Conservation (phyloP, 192 early-diverging fungal genomes). For the Glomus cerebriforme region DNA sequence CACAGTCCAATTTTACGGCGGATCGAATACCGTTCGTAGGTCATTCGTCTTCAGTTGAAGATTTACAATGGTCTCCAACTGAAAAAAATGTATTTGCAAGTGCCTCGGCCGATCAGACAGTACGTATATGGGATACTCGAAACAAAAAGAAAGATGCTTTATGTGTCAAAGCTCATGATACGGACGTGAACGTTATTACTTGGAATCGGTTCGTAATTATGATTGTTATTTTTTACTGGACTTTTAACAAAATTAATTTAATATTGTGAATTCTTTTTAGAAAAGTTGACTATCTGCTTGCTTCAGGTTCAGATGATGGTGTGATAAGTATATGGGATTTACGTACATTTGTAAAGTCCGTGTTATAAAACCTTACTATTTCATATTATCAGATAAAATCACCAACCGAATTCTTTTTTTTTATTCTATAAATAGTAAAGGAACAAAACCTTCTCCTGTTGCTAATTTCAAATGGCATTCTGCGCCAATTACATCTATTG, state of each 20-base stretch:
- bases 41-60: slow-evolving; percentile 88
- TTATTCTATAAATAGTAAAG: slow-evolving; percentile 26
- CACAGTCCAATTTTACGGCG: slow-evolving; percentile 67
- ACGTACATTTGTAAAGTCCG: slow-evolving; percentile 54
- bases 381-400: slow-evolving; percentile 3
- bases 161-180: slow-evolving; percentile 76
- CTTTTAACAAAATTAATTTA: neutral
- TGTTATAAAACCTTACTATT: neutral
- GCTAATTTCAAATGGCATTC: slow-evolving; percentile 96
- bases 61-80: slow-evolving; percentile 95
- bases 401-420: neutral
- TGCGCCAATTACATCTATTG: slow-evolving; percentile 90
- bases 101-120: slow-evolving; percentile 86
- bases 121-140: slow-evolving; percentile 94
- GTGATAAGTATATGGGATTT: slow-evolving; percentile 97
- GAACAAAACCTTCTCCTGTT: slow-evolving; percentile 64
- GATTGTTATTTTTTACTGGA: neutral
- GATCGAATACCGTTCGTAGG: slow-evolving; percentile 78
- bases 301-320: slow-evolving; percentile 91
- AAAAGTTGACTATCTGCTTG: slow-evolving; percentile 83
- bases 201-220: slow-evolving; percentile 77
- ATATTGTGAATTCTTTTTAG: slow-evolving; percentile 32
- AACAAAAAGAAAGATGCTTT: slow-evolving; percentile 76
- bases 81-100: slow-evolving; percentile 92
- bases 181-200: slow-evolving; percentile 95